A percentile compares a stretch with the other conserved stretches of the same genome.
phyloP scores from a whole-genome alignment of 768 basidiomycete genomes.

The Auriscalpium vulgare region DNA sequence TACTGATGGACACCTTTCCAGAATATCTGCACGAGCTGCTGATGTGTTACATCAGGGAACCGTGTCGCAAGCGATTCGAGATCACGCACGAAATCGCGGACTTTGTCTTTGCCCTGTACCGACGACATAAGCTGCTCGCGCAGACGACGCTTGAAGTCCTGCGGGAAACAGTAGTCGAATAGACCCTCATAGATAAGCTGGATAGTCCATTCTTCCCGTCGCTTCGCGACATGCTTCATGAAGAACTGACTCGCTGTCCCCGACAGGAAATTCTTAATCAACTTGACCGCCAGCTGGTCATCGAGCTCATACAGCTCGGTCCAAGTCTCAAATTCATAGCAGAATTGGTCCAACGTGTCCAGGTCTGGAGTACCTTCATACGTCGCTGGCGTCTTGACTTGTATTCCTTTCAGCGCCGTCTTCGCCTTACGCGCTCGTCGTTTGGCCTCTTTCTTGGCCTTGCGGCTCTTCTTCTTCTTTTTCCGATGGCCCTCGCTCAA shows the following conservation, averaged over 20 bases:
- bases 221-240: slow-evolving; percentile 13
- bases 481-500: too few species aligned
- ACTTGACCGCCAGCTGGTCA: background rate
- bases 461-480: too few species aligned
- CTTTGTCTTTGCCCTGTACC: slow-evolving; percentile 1
- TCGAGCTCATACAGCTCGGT: background rate
- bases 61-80: slow-evolving; percentile 15
- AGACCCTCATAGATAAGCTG: slow-evolving; percentile 8
- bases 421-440: too few species aligned
- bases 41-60: slow-evolving; percentile 11
- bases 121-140: background rate
- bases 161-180: slow-evolving; percentile 20
- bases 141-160: slow-evolving; percentile 11
- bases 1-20: slow-evolving; percentile 10
- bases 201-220: slow-evolving; percentile 10
- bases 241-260: slow-evolving; percentile 19
- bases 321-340: background rate
- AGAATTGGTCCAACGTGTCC: background rate
- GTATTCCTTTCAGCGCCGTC: background rate
- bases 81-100: slow-evolving; percentile 15
- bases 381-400: background rate
- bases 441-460: too few species aligned
- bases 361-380: background rate
- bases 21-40: slow-evolving; percentile 8
- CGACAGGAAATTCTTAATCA: slow-evolving; percentile 14